phyloP scores from a whole-genome alignment of 2,329 filamentous ascomycete species.

The Cytospora mali region DNA sequence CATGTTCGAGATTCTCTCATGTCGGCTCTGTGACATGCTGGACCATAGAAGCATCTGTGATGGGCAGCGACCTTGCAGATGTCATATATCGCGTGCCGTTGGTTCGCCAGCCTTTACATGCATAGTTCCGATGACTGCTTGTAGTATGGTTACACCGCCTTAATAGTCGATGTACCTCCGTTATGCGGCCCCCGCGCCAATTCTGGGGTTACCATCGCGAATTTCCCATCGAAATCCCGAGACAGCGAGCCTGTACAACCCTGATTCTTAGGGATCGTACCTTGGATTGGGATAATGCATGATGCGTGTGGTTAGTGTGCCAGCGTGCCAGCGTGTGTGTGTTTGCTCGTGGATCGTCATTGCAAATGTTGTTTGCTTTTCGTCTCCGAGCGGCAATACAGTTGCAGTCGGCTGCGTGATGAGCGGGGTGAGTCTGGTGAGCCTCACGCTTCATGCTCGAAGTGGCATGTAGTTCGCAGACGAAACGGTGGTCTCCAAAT shows the following conservation, averaged over 20 bases:
- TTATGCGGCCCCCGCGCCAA: conserved; percentile 1
- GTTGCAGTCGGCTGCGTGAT: conserved; percentile 9
- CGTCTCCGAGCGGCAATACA: neutral
- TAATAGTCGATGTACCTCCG: conserved; percentile 1
- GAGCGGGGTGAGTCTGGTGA: conserved; percentile 10
- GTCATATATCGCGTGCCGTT: conserved; percentile 20
- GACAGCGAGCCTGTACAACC: neutral
- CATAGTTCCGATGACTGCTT: neutral
- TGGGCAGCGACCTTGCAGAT: conserved; percentile 12
- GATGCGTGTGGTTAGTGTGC: neutral
- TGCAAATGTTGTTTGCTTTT: conserved; percentile 7
- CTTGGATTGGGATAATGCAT: neutral
- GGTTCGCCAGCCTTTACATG: conserved; percentile 4
- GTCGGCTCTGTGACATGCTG: neutral
- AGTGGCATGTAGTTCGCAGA: neutral
- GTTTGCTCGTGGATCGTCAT: neutral
- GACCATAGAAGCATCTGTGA: neutral
- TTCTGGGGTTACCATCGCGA: neutral
- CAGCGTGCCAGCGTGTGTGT: neutral
- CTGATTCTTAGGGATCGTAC: neutral
- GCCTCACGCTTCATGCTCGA: conserved; percentile 10
- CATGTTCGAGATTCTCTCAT: neutral
- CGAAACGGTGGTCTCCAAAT: neutral
- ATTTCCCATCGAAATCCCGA: neutral
- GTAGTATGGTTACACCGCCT: conserved; percentile 10